Base-by-base conservation (phyloP, 441 rosid species). In the Jatropha multifida region DNA sequence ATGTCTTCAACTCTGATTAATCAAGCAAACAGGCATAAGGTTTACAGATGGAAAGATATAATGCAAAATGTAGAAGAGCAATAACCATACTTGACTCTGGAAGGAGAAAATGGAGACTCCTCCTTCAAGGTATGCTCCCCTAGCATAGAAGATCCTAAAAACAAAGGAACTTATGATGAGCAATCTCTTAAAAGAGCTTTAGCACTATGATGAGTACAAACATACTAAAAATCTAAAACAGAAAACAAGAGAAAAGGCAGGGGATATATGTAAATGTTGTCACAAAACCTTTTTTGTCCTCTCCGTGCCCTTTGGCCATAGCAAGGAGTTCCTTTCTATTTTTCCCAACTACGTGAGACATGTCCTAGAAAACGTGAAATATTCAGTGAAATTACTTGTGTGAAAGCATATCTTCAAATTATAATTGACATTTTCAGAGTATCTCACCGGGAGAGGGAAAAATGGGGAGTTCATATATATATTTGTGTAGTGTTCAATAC, bases 241-340 rank as follows among this genome's bases (percentile, higher is more conserved):
- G 20, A 59, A 17, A 7, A 0, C 32, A 46, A 38, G 4, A 68
- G 10, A 46, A 42, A n/a, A 27, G 44, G 8, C 46, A 9, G n/a
- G 15, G 14, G 67, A 63, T 49, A 37, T 70, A 37, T 37, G 60
- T 44, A 69, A 62, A 55, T 14, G n/a, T 63, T 11, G 58, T 32
- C 1, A 69, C 79, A 72, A 59, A 4, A 92, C 99, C 99, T 85
- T 93, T 93, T 90, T 89, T 93, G 77, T 93, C 98, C 74, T 95
- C 96, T 0, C 79, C 70, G 42, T 84, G 92, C 60, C 93, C 98
- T 85, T 93, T 92, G 61, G 99, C 94, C 98, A 95, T 95, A 63
- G 99, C 97, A 79, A 92, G 97, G 75, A 93, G 98, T 86, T 96
- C 99, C 84, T 92, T 90, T 78, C 86, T 90, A 80, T 92, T 96